Evolutionary conservation across 2,329 filamentous ascomycete genomes (phyloP), one percentile per base, ranked within the genome.

Genomic region (Aphanoascus verrucosus): DNA sequence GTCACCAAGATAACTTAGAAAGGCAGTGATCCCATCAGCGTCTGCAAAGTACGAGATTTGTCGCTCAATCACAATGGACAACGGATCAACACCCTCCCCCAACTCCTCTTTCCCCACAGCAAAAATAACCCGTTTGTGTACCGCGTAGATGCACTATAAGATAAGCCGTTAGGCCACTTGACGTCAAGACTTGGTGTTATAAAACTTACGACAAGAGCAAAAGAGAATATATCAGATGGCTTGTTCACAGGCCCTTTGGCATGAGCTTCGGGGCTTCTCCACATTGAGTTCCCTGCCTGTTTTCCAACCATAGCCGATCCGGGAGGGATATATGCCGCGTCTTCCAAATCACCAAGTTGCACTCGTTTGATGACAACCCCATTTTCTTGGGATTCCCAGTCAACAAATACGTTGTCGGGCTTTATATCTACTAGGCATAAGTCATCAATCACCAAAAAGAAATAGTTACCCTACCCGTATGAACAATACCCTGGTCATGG

Each of bases 11-110:
- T 72, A 68, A 46, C 67, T 63, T 37, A 77, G 58, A 53, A 76
- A 65, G 17, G 64, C 68, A 35, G 67, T 63, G 38, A 75, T 64
- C 38, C 68, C 66, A 3, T 73, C 62, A 61, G 64, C 62, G 56
- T 76, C 69, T 41, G 67, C 68, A 60, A 77, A 77, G 58, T 72
- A 73, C 2, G 73, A 77, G 12, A 76, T 67, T 57, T 76, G 74
- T 19, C 70, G 69, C 56, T 72, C 67, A 38, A 76, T 60, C 35
- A 76, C 69, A 57, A 69, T 63, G 42, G 65, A 66, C 44, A 71
- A 62, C n/a, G 63, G 64, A 41, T 71, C 69, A 31, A 61, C 59
- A 61, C 64, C 59, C 60, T 66, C 53, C 55, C 60, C 42, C 59
- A 67, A 53, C 58, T 65, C 63, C 42, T 63, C 59, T 34, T 67